Evolutionary conservation across 164 flowering plant species (phyloP).

Genomic region (Kalanchoe fedtschenkoi): DNA sequence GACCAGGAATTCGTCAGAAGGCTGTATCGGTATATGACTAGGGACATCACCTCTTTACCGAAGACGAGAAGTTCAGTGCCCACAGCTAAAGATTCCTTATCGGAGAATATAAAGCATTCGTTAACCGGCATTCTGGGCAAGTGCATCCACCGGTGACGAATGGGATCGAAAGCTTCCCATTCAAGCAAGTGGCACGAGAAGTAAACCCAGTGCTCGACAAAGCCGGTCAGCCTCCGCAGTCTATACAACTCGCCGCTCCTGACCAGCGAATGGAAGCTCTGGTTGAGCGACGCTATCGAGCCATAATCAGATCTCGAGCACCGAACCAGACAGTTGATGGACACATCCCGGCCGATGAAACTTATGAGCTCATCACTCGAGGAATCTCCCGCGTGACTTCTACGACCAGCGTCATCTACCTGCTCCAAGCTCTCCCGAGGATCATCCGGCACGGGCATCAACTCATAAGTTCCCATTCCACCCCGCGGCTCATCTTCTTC

Average conservation of each 20-base stretch:
- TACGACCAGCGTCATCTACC: constrained; percentile 2
- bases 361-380: constrained; percentile 17
- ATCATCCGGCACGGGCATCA: not conserved
- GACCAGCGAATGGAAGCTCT: constrained; percentile 46
- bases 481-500: no score
- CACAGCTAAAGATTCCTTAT: constrained; percentile 91
- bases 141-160: constrained; percentile 63
- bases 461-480: not conserved
- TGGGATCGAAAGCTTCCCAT: constrained; percentile 93
- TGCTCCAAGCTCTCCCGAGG: not conserved
- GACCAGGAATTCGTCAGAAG: constrained; percentile 76
- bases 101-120: constrained; percentile 68
- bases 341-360: constrained; percentile 55
- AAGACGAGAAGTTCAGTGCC: constrained; percentile 96
- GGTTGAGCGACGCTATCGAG: constrained; percentile 51
- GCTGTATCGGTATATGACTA: constrained; percentile 66
- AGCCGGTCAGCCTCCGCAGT: constrained; percentile 39
- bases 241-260: constrained; percentile 63
- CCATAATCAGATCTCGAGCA: constrained; percentile 88
- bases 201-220: constrained; percentile 89
- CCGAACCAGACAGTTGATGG: constrained; percentile 54
- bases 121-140: constrained; percentile 63
- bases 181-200: constrained; percentile 68
- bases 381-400: constrained; percentile 11
- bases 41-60: constrained; percentile 54